phyloP scores from a whole-genome alignment of 2,329 filamentous ascomycete species.

The Paecilomyces sp. region DNA sequence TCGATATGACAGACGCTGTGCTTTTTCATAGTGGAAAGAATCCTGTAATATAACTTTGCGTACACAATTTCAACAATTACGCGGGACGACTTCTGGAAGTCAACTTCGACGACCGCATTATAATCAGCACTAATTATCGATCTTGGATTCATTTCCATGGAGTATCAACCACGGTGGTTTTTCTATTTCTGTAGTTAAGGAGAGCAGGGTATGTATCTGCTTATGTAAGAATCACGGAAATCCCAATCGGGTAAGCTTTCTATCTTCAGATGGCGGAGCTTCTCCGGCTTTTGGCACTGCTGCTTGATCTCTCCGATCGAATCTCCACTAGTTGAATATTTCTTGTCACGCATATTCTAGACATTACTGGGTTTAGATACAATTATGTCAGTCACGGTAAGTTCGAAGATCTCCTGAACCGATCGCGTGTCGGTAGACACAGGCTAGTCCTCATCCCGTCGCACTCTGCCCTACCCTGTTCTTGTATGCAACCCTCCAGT shows the following conservation, averaged over 20 bases:
- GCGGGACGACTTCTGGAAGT: too few relatives aligned
- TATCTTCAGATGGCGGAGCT: not conserved
- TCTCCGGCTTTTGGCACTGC: not conserved
- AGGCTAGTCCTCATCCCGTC: not conserved
- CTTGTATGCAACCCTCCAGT: not conserved
- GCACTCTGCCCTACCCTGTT: not conserved
- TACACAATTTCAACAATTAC: too few relatives aligned
- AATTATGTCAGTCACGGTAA: constrained; percentile 5
- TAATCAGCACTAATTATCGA: too few relatives aligned
- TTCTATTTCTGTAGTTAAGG: too few relatives aligned
- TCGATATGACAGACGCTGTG: not conserved
- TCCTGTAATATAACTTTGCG: too few relatives aligned
- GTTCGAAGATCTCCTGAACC: not conserved
- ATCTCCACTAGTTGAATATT: not conserved
- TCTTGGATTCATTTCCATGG: not conserved
- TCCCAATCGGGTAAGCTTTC: not conserved
- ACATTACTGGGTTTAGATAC: not conserved
- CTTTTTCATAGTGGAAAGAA: too few relatives aligned
- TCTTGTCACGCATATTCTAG: not conserved
- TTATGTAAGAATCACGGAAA: not conserved
- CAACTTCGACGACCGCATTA: too few relatives aligned
- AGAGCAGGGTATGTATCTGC: too few relatives aligned
- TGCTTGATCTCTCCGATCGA: not conserved
- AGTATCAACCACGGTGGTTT: not conserved
- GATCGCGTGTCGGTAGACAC: not conserved